phyloP scores from a whole-genome alignment of 306 rosid species.

The Cucumis hystrix region DNA sequence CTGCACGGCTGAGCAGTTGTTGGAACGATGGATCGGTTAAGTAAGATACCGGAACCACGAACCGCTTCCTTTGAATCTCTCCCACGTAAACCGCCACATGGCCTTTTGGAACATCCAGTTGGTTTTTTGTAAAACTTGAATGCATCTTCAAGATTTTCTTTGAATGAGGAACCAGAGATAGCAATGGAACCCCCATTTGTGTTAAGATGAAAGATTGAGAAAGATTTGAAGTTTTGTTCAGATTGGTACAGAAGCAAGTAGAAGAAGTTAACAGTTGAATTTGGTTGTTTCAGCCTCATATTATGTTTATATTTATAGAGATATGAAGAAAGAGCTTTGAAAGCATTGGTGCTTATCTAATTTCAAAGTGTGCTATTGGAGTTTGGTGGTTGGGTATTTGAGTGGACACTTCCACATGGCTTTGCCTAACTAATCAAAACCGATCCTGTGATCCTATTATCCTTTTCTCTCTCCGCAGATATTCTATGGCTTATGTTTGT shows the following conservation, averaged over 20 bases:
- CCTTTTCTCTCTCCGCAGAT: neutral
- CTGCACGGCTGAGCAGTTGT: constrained; percentile 10
- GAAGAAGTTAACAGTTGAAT: neutral
- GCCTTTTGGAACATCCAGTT: neutral
- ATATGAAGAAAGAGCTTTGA: neutral
- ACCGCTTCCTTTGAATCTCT: constrained; percentile 6
- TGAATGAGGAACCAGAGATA: constrained; percentile 1
- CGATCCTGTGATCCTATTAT: neutral
- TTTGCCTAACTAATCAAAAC: neutral
- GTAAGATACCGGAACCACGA: constrained; percentile 14
- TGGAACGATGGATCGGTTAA: constrained; percentile 12
- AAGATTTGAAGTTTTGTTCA: neutral
- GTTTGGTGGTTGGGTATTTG: neutral
- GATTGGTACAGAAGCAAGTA: neutral
- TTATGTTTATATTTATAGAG: neutral
- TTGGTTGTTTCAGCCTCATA: neutral
- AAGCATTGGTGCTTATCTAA: neutral
- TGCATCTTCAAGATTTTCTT: neutral
- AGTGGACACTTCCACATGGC: neutral
- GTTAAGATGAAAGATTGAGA: neutral
- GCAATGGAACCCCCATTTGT: neutral
- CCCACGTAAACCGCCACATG: constrained; percentile 2
- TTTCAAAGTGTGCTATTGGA: neutral
- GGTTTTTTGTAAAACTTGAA: neutral
- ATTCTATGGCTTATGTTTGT: neutral